Conservation (phyloP, 768 basidiomycete genomes). For the Pleurotus citrinopileatus region DNA sequence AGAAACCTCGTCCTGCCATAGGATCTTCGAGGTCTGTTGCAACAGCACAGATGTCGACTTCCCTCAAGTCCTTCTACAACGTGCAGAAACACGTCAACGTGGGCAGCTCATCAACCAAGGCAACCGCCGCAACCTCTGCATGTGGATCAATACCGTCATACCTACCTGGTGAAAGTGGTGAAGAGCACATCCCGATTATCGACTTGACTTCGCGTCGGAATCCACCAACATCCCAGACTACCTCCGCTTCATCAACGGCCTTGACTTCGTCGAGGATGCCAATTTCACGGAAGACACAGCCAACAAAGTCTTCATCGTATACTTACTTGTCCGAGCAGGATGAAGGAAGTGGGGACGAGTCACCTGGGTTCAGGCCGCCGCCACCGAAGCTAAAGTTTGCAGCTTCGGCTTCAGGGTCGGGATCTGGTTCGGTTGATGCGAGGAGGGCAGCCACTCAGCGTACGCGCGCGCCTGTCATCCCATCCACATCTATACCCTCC, state of each 20-base stretch:
- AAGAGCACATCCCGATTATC: not conserved
- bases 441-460: not conserved
- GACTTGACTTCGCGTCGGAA: conserved; percentile 1
- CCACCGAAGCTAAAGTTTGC: not conserved
- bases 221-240: too few species aligned
- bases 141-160: not conserved
- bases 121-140: not conserved
- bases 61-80: conserved; percentile 17
- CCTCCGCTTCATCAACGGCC: too few species aligned
- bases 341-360: conserved; percentile 14
- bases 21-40: conserved; percentile 18
- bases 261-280: too few species aligned
- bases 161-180: not conserved
- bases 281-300: not conserved
- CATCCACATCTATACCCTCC: not conserved
- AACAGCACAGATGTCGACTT: not conserved
- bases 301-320: conserved; percentile 14
- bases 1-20: conserved; percentile 13
- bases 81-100: conserved; percentile 11
- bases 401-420: not conserved
- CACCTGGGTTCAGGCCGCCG: not conserved
- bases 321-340: conserved; percentile 11
- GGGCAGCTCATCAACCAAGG: conserved; percentile 7
- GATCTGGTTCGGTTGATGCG: not conserved
- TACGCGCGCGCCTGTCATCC: too few species aligned